phyloP scores from a whole-genome alignment of 768 basidiomycete species.

The Boletus pseudo-olivaceus region DNA sequence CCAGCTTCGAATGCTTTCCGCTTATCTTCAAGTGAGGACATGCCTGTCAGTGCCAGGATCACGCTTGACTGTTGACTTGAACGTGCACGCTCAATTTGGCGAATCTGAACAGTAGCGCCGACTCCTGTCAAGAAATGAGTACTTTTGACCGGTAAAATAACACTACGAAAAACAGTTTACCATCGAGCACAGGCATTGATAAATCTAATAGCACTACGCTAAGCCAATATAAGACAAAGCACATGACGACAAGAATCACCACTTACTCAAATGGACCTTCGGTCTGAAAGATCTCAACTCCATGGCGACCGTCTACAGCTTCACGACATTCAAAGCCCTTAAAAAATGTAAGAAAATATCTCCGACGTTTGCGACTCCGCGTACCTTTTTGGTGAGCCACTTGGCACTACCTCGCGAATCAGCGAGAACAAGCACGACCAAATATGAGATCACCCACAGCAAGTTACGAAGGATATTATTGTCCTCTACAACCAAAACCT shows the following conservation, averaged over 20 bases:
- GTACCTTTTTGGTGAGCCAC: constrained; percentile 62
- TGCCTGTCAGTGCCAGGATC: constrained; percentile 88
- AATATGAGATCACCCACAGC: constrained; percentile 50
- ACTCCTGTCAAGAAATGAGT: constrained; percentile 47
- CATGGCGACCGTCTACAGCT: constrained; percentile 82
- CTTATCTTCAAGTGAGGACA: constrained; percentile 93
- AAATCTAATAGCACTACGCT: constrained; percentile 87
- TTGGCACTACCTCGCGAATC: constrained; percentile 38
- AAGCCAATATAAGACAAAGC: constrained; percentile 2
- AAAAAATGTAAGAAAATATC: neutral
- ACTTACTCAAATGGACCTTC: constrained; percentile 86
- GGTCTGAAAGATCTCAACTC: constrained; percentile 68
- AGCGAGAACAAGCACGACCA: constrained; percentile 7
- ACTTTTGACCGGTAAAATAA: neutral
- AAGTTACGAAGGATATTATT: constrained; percentile 81
- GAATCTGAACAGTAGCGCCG: constrained; percentile 80
- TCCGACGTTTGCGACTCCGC: neutral
- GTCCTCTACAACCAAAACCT: constrained; percentile 87
- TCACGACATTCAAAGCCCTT: constrained; percentile 74
- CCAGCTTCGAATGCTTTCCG: constrained; percentile 87
- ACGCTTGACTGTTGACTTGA: constrained; percentile 36
- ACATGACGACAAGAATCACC: neutral
- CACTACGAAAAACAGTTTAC: constrained; percentile 34
- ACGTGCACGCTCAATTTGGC: constrained; percentile 59
- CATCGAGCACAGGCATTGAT: constrained; percentile 93